Conservation (phyloP, 176 grass and related monocot species). For the Sorghum bicolor region Sorghum_bicolor_NCBIv3 NC_012872.2:65905501-65906000, state of each 20-base stretch:
- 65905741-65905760: slow-evolving; percentile 69
- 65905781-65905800: slow-evolving; percentile 58
- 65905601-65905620: slow-evolving; percentile 67
- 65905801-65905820: slow-evolving; percentile 55
- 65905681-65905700: slow-evolving; percentile 40
- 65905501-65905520: slow-evolving; percentile 76
- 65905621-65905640: slow-evolving; percentile 81
- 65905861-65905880: slow-evolving; percentile 68
- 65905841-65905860: slow-evolving; percentile 62
- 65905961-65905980: slow-evolving; percentile 59
- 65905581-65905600: slow-evolving; percentile 67
- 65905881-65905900: slow-evolving; percentile 67
- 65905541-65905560: slow-evolving; percentile 79
- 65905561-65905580: slow-evolving; percentile 89
- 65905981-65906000: neutral
- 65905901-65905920: slow-evolving; percentile 77
- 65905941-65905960: slow-evolving; percentile 55
- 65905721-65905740: slow-evolving; percentile 48
- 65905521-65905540: slow-evolving; percentile 71
- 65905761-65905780: slow-evolving; percentile 70
- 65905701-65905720: slow-evolving; percentile 65
- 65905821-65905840: slow-evolving; percentile 60
- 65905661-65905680: slow-evolving; percentile 62
- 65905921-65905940: slow-evolving; percentile 59
- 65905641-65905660: slow-evolving; percentile 73